Evolutionary conservation across 2,329 filamentous ascomycete genomes (phyloP).

Genomic region (Onygena corvina): DNA sequence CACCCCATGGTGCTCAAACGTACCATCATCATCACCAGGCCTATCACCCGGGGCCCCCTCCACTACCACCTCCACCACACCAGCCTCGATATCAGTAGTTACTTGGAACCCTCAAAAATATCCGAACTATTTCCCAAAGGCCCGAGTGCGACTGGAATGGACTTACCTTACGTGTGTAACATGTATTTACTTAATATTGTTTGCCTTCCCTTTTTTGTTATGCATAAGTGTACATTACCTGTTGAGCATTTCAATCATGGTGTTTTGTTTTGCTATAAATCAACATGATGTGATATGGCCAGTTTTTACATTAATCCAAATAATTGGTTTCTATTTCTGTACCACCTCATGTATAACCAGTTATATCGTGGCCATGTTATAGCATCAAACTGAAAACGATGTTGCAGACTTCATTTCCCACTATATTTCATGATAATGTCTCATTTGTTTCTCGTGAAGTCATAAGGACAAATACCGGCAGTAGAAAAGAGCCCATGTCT

Average conservation of each 20-base stretch:
- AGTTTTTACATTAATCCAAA: background rate
- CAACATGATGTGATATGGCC: too few species aligned
- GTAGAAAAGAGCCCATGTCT: too few species aligned
- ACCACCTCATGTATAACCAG: too few species aligned
- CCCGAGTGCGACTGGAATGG: background rate
- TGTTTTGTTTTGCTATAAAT: background rate
- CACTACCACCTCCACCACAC: slow-evolving; percentile 8
- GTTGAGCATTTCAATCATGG: background rate
- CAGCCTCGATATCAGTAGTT: background rate
- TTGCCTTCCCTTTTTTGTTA: background rate
- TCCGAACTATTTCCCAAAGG: background rate
- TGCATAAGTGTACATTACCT: background rate
- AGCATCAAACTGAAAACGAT: too few species aligned
- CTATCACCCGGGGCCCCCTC: slow-evolving; percentile 7
- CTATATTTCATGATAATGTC: too few species aligned
- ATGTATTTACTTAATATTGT: background rate
- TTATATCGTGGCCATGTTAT: too few species aligned
- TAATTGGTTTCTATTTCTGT: background rate
- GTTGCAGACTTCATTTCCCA: too few species aligned
- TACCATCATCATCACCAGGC: slow-evolving; percentile 9
- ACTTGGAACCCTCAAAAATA: too few species aligned
- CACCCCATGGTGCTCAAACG: slow-evolving; percentile 7
- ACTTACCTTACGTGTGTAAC: background rate
- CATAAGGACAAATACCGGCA: too few species aligned
- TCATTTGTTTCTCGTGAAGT: too few species aligned